These are phyloP conservation scores for Aquilaria malaccensis DNA, from an alignment of 345 rosid species.

Conservation along the genomic window DNA sequence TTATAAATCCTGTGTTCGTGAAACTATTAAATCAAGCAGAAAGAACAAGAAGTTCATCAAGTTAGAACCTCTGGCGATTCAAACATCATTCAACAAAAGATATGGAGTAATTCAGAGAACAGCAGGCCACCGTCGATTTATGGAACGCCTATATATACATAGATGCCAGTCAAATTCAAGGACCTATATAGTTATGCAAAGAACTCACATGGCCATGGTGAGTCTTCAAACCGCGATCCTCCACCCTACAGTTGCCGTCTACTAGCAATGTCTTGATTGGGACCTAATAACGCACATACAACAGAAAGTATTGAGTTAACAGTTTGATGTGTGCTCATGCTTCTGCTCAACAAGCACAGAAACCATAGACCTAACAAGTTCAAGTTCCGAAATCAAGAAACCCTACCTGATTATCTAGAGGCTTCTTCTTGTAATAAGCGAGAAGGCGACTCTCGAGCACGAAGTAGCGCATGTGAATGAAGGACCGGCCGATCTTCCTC, in stretches of 20 bases:
- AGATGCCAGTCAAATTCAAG: no score
- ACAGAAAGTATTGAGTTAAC: no score
- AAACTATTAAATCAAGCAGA: no score
- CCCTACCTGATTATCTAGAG: constrained; percentile 81
- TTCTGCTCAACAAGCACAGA: constrained; percentile 10
- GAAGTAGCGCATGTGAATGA: constrained; percentile 94
- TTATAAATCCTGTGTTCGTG: no score
- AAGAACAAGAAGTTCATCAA: no score
- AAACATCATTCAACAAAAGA: no score
- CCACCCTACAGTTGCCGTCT: constrained; percentile 98
- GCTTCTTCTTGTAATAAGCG: constrained; percentile 97
- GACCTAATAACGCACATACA: constrained; percentile 33
- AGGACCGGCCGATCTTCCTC: constrained; percentile 95
- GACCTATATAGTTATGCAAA: neutral
- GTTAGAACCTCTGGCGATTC: no score
- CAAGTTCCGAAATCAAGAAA: neutral
- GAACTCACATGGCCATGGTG: constrained; percentile 90
- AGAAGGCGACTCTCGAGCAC: constrained; percentile 88
- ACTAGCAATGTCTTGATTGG: constrained; percentile 94
- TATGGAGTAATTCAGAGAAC: no score
- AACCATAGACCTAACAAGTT: constrained; percentile 8
- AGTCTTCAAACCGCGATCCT: constrained; percentile 98
- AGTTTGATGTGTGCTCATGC: no score
- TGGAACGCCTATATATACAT: no score
- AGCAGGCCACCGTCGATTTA: no score